Base-by-base conservation (phyloP, 768 basidiomycete species). In the Boletus huronensis region DNA sequence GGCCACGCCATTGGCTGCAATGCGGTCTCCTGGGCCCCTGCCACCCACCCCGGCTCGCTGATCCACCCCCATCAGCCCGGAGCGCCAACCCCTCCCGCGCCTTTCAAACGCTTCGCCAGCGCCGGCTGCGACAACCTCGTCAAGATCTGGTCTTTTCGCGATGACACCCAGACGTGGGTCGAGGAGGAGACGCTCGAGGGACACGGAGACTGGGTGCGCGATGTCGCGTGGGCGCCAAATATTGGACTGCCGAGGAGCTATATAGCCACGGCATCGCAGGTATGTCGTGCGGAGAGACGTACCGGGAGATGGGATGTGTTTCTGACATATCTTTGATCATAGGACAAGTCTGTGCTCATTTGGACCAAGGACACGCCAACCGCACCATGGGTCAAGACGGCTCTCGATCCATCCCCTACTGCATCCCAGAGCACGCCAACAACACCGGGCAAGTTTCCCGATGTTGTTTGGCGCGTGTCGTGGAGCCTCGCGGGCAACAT, bases 201-300 rank as follows among this genome's bases (percentile, higher is more conserved):
- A 0, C 96, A 99, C 71, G 82, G 88, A 0, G 96, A 99, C 71
- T 99, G 96, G 96, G 95, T 99, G 21, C 81, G 96, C 44, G 96
- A 98, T 68, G 95, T 98, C n/a, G 92, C 96, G 0, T 98, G 95
- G 94, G 95, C 95, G 1, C 96, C 97, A 0, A 97, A 93, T 61
- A 95, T 98, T 58, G 97, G 97, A 0, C 79, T 98, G 16, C 93
- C 96, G 0, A 82, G 93, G 58, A 89, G 87, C 66, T 98, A 98
- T 72, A 92, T 99, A 58, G 97, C 97, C 6, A 95, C 94, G 2
- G 93, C 93, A 0, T 94, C 92, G 0, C 95, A 98, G 75, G 84
- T 84, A 48, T 45, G 78, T 64, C 6, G 7, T 35, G 14, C 23
- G 26, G 5, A 25, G 31, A 17, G 40, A 6, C 9, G 8, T 29